Evolutionary conservation across 1,284 basidiomycete species (phyloP), one percentile per base, ranked within the genome.

Genomic region (Salmacisia buchloeana): DNA sequence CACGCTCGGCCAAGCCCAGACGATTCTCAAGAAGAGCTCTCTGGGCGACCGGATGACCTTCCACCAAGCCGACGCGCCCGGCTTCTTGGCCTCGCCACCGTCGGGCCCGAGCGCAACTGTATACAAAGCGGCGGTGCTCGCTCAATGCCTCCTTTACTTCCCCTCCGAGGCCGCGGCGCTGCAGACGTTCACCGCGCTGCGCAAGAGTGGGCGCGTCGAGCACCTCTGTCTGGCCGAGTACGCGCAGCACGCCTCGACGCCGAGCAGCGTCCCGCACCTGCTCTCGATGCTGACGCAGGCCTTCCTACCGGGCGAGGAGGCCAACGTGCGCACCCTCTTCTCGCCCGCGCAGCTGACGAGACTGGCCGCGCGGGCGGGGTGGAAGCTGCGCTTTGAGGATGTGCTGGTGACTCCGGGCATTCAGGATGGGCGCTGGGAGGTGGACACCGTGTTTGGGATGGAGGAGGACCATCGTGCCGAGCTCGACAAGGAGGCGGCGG

Each of bases 81-180:
- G 66, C 2, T 81, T 79, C 71, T 74, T 83, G 59, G 38, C 59
- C 1, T 29, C n/a, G 10, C 18, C 49, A 10, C n/a, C n/a, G 10
- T 21, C 56, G 10, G 36, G 12, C n/a, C 31, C 31, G 29, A 33
- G 21, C 33, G 35, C 7, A 15, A 12, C 38, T 1, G 65, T 58
- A 3, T 83, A 77, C 70, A 80, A 82, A 65, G 75, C 78, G 27
- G 82, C 75, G 0, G 77, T 83, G 23, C 75, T 83, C 43, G 77
- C 80, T 5, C 81, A 82, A 65, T 81, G 81, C 73, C 72, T 80
- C 34, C 83, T 81, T 80, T 83, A 83, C 77, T 83, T 83, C 70
- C 58, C 80, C 52, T 80, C 81, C 15, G 81, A 82, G 7, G 52
- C 70, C 15, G 73, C 75, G 31, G 67, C 83, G 63, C 43, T 65